Conservation (phyloP, 768 basidiomycete species). For the Tubosaeta brunneosetosa region DNA sequence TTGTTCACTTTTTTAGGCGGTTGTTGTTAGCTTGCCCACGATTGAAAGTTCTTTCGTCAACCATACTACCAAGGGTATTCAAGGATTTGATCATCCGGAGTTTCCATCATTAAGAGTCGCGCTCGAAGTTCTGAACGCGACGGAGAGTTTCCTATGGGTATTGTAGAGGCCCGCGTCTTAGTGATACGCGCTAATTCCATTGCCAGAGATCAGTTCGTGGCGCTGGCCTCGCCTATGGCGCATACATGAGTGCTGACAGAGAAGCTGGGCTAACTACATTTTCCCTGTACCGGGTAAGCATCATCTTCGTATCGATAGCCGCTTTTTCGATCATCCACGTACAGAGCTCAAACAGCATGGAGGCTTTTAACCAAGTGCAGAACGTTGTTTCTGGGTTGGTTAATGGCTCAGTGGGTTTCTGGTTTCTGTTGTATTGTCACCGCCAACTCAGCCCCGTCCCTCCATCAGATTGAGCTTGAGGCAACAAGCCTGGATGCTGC, state of each 20-base stretch:
- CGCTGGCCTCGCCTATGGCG: constrained; percentile 93
- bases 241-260: constrained; percentile 64
- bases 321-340: constrained; percentile 7
- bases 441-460: not conserved
- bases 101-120: constrained; percentile 84
- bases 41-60: constrained; percentile 90
- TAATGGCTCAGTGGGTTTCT: constrained; percentile 71
- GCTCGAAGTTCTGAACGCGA: constrained; percentile 82
- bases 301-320: not conserved
- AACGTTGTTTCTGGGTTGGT: constrained; percentile 75
- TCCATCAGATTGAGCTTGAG: constrained; percentile 67
- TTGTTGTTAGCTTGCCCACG: constrained; percentile 84
- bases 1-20: constrained; percentile 46
- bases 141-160: constrained; percentile 95
- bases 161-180: constrained; percentile 2
- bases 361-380: constrained; percentile 76
- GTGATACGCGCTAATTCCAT: constrained; percentile 5
- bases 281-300: constrained; percentile 69
- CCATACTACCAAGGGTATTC: constrained; percentile 73
- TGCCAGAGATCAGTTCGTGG: constrained; percentile 82
- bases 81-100: constrained; percentile 77
- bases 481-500: constrained; percentile 82
- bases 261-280: constrained; percentile 78
- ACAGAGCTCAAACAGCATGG: constrained; percentile 75
- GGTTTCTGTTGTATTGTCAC: constrained; percentile 16